Conservation (phyloP, 1,284 basidiomycete genomes). For the Pseudozyma hubeiensis region DNA sequence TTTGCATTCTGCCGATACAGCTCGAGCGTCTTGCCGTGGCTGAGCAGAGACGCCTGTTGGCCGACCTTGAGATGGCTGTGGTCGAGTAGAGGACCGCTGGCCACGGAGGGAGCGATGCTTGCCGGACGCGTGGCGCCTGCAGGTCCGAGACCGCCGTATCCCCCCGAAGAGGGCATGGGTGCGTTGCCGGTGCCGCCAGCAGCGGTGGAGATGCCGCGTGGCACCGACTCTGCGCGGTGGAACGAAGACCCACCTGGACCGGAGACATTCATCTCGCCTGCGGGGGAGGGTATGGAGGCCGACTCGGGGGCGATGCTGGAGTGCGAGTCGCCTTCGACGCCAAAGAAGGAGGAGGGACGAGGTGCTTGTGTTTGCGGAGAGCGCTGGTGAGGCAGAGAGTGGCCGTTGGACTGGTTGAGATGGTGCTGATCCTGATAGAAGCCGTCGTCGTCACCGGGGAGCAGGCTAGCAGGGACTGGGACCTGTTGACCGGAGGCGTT, state of each 20-base stretch:
- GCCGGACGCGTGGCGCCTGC: conserved; percentile 54
- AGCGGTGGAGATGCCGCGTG: conserved; percentile 53
- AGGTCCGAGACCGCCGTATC: conserved; percentile 44
- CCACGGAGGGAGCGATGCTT: conserved; percentile 57
- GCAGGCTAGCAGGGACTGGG: conserved; percentile 34
- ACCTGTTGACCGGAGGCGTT: conserved; percentile 43
- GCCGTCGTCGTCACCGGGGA: conserved; percentile 31
- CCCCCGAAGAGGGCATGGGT: conserved; percentile 45
- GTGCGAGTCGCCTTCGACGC: conserved; percentile 21
- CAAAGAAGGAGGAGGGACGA: conserved; percentile 57
- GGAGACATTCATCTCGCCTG: conserved; percentile 16
- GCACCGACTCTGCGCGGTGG: conserved; percentile 26
- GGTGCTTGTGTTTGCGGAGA: conserved; percentile 17
- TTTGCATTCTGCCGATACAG: conserved; percentile 97
- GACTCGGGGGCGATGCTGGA: conserved; percentile 23
- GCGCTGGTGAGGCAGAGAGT: conserved; percentile 24
- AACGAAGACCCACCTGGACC: conserved; percentile 24
- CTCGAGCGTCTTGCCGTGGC: conserved; percentile 93
- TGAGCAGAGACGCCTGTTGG: conserved; percentile 88
- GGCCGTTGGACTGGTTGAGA: conserved; percentile 25
- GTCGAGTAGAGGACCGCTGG: conserved; percentile 75
- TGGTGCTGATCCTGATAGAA: conserved; percentile 44
- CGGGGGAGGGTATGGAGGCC: conserved; percentile 2
- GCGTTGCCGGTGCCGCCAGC: conserved; percentile 57
- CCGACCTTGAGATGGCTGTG: conserved; percentile 95